These are phyloP conservation scores for Quercus tomentella DNA, from an alignment of 331 rosid genomes.

Conservation along the genomic window DNA sequence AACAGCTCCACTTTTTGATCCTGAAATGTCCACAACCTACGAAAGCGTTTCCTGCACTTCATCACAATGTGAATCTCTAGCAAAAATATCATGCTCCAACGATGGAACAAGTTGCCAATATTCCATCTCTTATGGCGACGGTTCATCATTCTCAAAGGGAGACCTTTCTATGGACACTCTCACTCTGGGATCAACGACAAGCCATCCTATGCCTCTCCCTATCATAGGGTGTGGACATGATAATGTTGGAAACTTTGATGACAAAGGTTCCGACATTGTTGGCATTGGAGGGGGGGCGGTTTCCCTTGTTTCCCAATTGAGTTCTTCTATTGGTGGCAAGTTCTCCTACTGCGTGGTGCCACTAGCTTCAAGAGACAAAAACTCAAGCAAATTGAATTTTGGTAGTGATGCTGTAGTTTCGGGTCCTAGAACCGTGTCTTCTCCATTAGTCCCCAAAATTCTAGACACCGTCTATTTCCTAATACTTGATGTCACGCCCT, in stretches of 20 bases:
- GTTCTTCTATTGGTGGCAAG: too few species aligned
- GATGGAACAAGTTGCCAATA: conserved; percentile 3
- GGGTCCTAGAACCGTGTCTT: neutral
- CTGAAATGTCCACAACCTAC: neutral
- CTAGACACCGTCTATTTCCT: conserved; percentile 4
- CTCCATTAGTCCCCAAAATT: neutral
- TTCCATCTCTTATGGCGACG: neutral
- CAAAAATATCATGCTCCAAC: neutral
- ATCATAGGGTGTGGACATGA: conserved; percentile 35
- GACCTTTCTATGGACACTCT: conserved; percentile 29
- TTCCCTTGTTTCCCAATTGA: conserved; percentile 39
- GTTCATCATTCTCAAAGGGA: conserved; percentile 19
- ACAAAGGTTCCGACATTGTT: conserved; percentile 17
- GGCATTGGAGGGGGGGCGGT: conserved; percentile 33
- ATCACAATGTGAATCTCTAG: neutral
- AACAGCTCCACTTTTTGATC: too few species aligned
- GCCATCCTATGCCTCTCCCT: neutral
- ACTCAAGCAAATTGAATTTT: too few species aligned
- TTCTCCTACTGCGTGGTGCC: too few species aligned
- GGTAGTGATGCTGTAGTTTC: too few species aligned
- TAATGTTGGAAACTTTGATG: conserved; percentile 21
- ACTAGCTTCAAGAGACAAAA: too few species aligned
- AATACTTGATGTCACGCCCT: neutral
- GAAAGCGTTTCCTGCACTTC: neutral
- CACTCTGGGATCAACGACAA: conserved; percentile 17